Conservation (phyloP, 805 yeast species). For the Saturnispora ahearnii region DNA sequence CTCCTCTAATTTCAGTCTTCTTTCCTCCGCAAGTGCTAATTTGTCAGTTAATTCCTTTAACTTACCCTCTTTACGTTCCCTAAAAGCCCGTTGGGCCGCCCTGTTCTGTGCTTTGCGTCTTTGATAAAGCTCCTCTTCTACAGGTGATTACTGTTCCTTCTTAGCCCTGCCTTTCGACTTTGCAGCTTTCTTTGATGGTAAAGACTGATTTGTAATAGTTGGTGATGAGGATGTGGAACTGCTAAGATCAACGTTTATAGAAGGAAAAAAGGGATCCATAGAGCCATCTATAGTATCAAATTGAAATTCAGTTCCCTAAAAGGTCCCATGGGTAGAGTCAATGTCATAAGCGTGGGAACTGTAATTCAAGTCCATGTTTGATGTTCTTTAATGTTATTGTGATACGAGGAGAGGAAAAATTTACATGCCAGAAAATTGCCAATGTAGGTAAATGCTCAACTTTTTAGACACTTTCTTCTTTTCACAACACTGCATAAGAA, state of each 20-base stretch:
- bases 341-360: background rate
- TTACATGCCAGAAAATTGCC: background rate
- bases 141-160: background rate
- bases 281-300: background rate
- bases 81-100: constrained; percentile 81
- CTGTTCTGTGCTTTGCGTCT: constrained; percentile 72
- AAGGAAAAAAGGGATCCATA: background rate
- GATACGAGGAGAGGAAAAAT: no score
- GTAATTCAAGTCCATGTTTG: background rate
- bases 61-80: constrained; percentile 71
- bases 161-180: background rate
- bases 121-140: constrained; percentile 36
- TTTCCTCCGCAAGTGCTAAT: constrained; percentile 46
- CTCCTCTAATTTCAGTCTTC: constrained; percentile 31
- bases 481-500: background rate
- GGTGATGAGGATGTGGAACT: background rate
- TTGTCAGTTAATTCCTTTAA: constrained; percentile 58
- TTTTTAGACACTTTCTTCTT: background rate
- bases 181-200: constrained; percentile 2
- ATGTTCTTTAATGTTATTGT: background rate
- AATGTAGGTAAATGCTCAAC: background rate
- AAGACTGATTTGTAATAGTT: background rate
- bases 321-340: background rate
- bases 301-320: background rate
- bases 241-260: background rate